Percentiles rank a stretch among this genome's conserved stretches.
phyloP scores from a whole-genome alignment of 2,329 filamentous ascomycete genomes.

The Paraconiothyrium sp. region DNA sequence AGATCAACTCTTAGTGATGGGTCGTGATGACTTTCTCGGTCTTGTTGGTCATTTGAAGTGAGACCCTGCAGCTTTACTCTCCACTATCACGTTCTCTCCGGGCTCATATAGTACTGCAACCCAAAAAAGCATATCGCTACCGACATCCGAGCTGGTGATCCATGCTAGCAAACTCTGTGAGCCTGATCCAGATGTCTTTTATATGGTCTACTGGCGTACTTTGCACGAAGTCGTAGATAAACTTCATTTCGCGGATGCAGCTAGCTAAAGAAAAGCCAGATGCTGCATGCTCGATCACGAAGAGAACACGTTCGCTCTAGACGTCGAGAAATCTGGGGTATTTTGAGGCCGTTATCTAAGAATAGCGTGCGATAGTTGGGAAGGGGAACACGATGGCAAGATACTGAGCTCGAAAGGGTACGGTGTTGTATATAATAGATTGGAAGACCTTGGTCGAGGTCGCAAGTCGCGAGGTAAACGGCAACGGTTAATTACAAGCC shows the following conservation, averaged over 20 bases:
- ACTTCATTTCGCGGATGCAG: conserved; percentile 36
- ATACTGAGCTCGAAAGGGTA: conserved; percentile 23
- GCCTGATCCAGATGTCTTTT: conserved; percentile 24
- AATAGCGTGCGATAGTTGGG: conserved; percentile 33
- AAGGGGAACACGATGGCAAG: conserved; percentile 29
- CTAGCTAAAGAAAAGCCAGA: conserved; percentile 27
- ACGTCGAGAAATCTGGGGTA: conserved; percentile 30
- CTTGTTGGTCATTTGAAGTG: conserved; percentile 22
- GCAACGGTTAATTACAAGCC: conserved; percentile 39
- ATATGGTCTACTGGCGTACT: conserved; percentile 29
- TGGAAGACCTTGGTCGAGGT: conserved; percentile 43
- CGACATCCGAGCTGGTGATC: conserved; percentile 15
- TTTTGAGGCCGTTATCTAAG: conserved; percentile 27
- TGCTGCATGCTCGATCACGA: conserved; percentile 18
- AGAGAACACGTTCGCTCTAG: conserved; percentile 38
- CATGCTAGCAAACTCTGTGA: conserved; percentile 23
- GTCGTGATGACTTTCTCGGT: conserved; percentile 21
- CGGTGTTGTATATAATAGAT: conserved; percentile 45
- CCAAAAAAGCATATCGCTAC: conserved; percentile 33
- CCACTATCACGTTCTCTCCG: conserved; percentile 25
- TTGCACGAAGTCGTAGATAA: conserved; percentile 27
- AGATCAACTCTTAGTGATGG: conserved; percentile 26
- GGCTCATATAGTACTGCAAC: conserved; percentile 11
- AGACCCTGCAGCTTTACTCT: conserved; percentile 23
- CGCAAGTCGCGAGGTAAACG: conserved; percentile 29